phyloP scores from a whole-genome alignment of 2,329 filamentous ascomycete genomes.

The Fusarium sp. region DNA sequence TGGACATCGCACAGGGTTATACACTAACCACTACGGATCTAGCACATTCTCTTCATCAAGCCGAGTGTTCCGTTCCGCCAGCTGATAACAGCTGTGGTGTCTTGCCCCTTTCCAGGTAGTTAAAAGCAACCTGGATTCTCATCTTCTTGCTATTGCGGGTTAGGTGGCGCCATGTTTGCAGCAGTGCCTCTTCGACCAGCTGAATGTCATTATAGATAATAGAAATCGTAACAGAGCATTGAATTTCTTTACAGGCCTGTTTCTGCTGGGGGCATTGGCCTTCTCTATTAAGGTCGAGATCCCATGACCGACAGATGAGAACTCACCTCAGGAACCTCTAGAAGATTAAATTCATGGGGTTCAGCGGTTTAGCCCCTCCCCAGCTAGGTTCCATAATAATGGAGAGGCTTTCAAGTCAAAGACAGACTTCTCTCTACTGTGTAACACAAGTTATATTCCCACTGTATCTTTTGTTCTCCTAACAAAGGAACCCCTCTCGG shows the following conservation, averaged over 20 bases:
- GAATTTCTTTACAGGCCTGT: neutral
- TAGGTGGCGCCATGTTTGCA: neutral
- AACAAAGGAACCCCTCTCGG: neutral
- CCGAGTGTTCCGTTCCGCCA: no score
- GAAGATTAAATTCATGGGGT: no score
- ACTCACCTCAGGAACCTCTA: neutral
- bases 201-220: neutral
- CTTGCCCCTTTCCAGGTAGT: neutral
- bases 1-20: no score
- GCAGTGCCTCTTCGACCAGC: neutral
- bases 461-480: neutral
- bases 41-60: no score
- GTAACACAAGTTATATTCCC: no score
- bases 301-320: neutral
- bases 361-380: no score
- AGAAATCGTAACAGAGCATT: neutral
- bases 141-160: neutral
- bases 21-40: no score
- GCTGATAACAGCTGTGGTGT: no score
- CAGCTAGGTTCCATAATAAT: no score
- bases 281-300: neutral
- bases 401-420: no score
- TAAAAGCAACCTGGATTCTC: neutral
- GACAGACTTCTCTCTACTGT: no score
- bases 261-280: neutral